Conservation (phyloP, 2,329 filamentous ascomycete species). For the Microdochium nivale region DNA sequence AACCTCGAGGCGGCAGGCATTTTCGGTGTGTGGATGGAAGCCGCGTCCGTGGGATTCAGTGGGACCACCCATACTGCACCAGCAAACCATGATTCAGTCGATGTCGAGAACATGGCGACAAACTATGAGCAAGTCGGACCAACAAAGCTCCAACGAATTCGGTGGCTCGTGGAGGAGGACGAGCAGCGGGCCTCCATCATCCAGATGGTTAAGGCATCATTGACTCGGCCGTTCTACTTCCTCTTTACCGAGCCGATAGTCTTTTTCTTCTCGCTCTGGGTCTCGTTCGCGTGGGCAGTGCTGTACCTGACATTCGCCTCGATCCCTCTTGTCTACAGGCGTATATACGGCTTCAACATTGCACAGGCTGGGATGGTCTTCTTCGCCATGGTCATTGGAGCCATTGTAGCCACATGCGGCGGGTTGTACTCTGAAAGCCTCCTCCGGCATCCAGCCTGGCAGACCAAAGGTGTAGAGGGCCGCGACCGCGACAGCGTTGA, state of each 20-base stretch:
- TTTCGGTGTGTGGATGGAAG: constrained; percentile 33
- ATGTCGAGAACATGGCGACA: neutral
- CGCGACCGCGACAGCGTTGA: constrained; percentile 5
- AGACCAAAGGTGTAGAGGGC: constrained; percentile 17
- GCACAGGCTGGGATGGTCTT: constrained; percentile 67
- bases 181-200: constrained; percentile 62
- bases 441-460: constrained; percentile 37
- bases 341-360: constrained; percentile 58
- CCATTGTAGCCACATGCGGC: constrained; percentile 55
- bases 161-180: constrained; percentile 74
- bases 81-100: constrained; percentile 3
- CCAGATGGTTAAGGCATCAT: constrained; percentile 64
- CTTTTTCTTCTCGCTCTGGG: constrained; percentile 85
- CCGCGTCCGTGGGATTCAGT: neutral
- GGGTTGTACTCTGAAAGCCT: constrained; percentile 67
- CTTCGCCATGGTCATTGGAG: constrained; percentile 59
- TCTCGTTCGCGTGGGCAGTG: constrained; percentile 81
- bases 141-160: constrained; percentile 42
- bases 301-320: constrained; percentile 79
- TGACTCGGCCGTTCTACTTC: constrained; percentile 71
- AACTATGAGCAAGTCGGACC: neutral
- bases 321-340: constrained; percentile 67
- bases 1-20: constrained; percentile 56
- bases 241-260: constrained; percentile 70
- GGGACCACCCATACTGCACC: constrained; percentile 4